Percentiles rank a stretch among this genome's conserved stretches.
Conservation (phyloP, 2,329 filamentous ascomycete species). For the Colletotrichum sp. region DNA sequence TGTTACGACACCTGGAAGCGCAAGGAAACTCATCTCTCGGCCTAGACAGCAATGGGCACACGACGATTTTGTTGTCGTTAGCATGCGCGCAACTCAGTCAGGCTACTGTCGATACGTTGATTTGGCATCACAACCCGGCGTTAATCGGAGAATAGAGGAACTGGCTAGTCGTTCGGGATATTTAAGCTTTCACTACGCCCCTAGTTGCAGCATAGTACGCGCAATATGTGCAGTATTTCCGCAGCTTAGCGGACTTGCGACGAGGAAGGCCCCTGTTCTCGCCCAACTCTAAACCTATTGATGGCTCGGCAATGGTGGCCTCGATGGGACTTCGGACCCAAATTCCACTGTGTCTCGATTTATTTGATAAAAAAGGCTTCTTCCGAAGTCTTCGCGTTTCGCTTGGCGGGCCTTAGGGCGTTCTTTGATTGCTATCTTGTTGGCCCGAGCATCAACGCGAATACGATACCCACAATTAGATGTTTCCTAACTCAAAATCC, state of each 20-base stretch:
- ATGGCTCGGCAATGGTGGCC: background rate
- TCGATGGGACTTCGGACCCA: background rate
- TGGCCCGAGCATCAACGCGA: background rate
- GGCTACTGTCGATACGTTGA: background rate
- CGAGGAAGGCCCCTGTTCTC: background rate
- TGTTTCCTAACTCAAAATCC: background rate
- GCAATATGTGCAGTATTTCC: background rate
- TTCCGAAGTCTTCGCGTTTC: background rate
- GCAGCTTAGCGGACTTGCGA: background rate
- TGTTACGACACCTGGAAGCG: background rate
- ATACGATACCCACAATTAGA: background rate
- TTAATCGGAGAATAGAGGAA: background rate
- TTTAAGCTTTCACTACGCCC: background rate
- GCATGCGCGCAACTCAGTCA: background rate
- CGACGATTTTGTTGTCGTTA: rapidly evolving
- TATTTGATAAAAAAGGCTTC: background rate
- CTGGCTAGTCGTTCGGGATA: background rate
- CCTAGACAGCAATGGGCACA: background rate
- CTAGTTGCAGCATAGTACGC: background rate
- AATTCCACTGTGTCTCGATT: background rate
- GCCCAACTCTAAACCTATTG: background rate
- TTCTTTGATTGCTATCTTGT: background rate
- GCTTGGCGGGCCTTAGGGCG: background rate
- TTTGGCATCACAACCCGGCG: background rate
- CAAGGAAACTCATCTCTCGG: background rate